These are phyloP conservation scores for Xylariaceae sp. DNA, from an alignment of 2,329 filamentous ascomycete genomes.

Conservation along the genomic window DNA sequence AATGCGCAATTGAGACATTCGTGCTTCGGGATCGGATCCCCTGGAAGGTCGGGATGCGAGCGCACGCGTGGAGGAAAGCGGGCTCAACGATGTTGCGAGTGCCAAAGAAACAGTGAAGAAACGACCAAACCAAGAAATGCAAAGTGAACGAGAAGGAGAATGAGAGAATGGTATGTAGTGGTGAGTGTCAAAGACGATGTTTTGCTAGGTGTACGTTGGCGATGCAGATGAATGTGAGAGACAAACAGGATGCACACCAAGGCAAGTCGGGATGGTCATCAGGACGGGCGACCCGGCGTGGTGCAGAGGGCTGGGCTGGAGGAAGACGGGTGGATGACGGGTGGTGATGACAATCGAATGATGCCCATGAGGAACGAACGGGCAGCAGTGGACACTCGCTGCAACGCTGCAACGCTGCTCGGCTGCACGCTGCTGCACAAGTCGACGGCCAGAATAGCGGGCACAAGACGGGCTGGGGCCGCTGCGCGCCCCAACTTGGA, in stretches of 20 bases:
- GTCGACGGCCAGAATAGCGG: too few relatives aligned
- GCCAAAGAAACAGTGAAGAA: constrained; percentile 4
- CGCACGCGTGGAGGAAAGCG: constrained; percentile 5
- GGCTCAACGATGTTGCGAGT: background rate
- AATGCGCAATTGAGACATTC: constrained; percentile 20
- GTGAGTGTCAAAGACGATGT: too few relatives aligned
- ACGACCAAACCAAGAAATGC: constrained; percentile 5
- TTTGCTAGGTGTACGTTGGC: background rate
- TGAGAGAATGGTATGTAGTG: too few relatives aligned
- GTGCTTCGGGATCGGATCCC: constrained; percentile 9
- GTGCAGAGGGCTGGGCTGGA: background rate
- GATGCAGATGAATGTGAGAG: background rate
- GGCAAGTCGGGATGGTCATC: constrained; percentile 10
- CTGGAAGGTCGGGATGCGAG: constrained; percentile 5
- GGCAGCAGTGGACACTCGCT: background rate
- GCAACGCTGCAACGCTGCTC: too few relatives aligned
- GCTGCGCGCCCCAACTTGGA: too few relatives aligned
- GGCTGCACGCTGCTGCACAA: too few relatives aligned
- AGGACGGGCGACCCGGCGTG: constrained; percentile 8
- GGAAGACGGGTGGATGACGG: constrained; percentile 10
- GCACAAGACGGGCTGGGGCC: too few relatives aligned
- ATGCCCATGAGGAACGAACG: constrained; percentile 13
- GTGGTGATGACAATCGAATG: constrained; percentile 17
- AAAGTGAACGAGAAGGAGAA: too few relatives aligned
- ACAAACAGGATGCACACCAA: constrained; percentile 1